Evolutionary conservation across 1,284 basidiomycete species (phyloP), one percentile per base, ranked within the genome.

Genomic region (Rhodotorula sp.): DNA sequence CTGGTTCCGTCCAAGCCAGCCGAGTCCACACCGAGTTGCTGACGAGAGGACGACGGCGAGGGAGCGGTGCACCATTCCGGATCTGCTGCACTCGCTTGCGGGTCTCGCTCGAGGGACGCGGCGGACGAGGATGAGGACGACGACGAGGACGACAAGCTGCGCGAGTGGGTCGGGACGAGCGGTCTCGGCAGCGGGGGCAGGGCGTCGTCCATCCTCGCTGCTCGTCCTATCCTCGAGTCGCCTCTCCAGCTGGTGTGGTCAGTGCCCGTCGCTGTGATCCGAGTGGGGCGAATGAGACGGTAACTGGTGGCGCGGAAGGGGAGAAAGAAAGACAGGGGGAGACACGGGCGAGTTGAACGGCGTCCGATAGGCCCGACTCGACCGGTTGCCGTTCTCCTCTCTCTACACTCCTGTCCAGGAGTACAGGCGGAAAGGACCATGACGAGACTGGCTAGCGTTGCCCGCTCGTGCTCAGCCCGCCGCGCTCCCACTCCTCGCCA

Each of bases 61-160:
- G 23, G n/a, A 23, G 52, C 52, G 15, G 10, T 7, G 3, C 49
- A 54, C 52, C 52, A 54, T 54, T n/a, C n/a, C n/a, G n/a, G n/a
- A n/a, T n/a, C n/a, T 23, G 49, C 18, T 18, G 49, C 49, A 14
- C 19, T 23, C 49, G 49, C 49, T 18, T 50, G 19, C 6, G n/a
- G 26, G 28, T 55, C 54, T 26, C 26, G n/a, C 18, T 26, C 54
- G n/a, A 43, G 38, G 38, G 54, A 55, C 28, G 54, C 54, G 7
- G 28, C 54, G 54, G 54, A 55, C 54, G 54, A 55, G 26, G 21
- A 43, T 12, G 38, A 43, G 5, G 66, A 67, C 16, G 69, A 71
- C 1, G 70, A 71, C 7, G 70, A 71, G 5, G 70, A 71, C 7
- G 70, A 71, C 55, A 68, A 65, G 62, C 61, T 60, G 31, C 70